Base-by-base conservation (phyloP, 2,329 filamentous ascomycete genomes). In the Akanthomyces muscarius region DNA sequence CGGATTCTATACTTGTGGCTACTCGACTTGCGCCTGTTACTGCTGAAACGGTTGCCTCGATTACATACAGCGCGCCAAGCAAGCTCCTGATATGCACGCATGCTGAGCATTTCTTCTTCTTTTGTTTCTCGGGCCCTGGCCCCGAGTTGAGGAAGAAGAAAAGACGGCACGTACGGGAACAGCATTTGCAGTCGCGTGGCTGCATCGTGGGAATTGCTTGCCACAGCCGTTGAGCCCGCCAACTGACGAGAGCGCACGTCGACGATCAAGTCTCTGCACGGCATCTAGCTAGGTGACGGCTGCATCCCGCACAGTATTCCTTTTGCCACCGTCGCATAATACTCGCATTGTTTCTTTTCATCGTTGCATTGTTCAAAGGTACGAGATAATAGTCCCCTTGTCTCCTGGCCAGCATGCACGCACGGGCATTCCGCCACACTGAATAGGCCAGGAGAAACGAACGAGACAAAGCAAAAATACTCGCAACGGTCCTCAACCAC, bases 11-110 rank as follows among this genome's bases (percentile, higher is more conserved):
- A 8, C 10, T 7, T 36, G 10, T 7, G 23, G 25, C 13, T n/a
- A 10, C 23, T 44, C 21, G 14, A n/a, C 28, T 28, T 56, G 25
- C 41, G 21, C 14, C 36, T 36, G n/a, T 25, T 14, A 13, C 51
- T 53, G 30, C n/a, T 18, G 10, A 21, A 11, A 21, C 8, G 18
- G 18, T 16, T 18, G 38, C 33, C 51, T 23, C 23, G 51, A 36
- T 7, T 36, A 36, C 33, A 36, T 7, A 11, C 33, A 2, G 38
- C 23, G 51, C 45, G 55, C 45, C 55, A 47, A 36, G 45, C 28
- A 25, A 36, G 86, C 0, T 21, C 21, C 42, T 44, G 13, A 25
- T 51, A 28, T 59, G 21, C 16, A 16, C 23, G 30, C 44, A 48
- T 16, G 28, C 8, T 16, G 30, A 21, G 5, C n/a, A n/a, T 56